These are phyloP conservation scores for Kandelia obovata DNA, from an alignment of 345 rosid genomes.

Conservation along the genomic window DNA sequence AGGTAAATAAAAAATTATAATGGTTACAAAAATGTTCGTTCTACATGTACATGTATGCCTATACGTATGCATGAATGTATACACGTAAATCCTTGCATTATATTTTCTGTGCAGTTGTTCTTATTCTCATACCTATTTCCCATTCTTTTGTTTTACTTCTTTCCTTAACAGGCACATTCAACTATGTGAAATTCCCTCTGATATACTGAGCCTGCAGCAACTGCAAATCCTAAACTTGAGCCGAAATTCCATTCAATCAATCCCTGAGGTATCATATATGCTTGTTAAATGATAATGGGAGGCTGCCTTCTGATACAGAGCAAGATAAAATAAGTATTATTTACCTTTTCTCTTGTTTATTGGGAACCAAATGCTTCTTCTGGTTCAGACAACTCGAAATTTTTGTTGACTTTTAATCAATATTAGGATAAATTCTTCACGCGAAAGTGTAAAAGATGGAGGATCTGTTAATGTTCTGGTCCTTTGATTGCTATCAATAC, in stretches of 20 bases:
- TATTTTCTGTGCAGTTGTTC: neutral
- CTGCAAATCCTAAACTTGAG: conserved; percentile 71
- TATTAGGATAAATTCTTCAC: neutral
- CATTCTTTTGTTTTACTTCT: conserved; percentile 9
- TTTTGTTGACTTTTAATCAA: neutral
- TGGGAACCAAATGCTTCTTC: neutral
- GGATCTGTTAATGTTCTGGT: neutral
- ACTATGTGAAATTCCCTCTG: conserved; percentile 62
- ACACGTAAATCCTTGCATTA: neutral
- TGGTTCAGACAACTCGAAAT: neutral
- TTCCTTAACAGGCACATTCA: conserved; percentile 58
- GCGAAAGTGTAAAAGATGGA: neutral
- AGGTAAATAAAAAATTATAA: conserved; percentile 48
- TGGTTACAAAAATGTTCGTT: neutral
- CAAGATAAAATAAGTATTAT: neutral
- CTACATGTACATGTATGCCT: neutral
- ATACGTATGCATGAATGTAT: neutral
- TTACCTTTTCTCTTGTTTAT: neutral
- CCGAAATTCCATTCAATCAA: conserved; percentile 66
- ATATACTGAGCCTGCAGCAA: conserved; percentile 53
- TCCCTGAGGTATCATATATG: conserved; percentile 52
- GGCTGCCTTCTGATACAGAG: too few species aligned
- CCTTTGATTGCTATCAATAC: neutral
- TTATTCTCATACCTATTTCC: neutral
- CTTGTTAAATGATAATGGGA: neutral